These are phyloP conservation scores for Neurospora tetraspora DNA, from an alignment of 495 filamentous ascomycete species.

Conservation along the genomic window DNA sequence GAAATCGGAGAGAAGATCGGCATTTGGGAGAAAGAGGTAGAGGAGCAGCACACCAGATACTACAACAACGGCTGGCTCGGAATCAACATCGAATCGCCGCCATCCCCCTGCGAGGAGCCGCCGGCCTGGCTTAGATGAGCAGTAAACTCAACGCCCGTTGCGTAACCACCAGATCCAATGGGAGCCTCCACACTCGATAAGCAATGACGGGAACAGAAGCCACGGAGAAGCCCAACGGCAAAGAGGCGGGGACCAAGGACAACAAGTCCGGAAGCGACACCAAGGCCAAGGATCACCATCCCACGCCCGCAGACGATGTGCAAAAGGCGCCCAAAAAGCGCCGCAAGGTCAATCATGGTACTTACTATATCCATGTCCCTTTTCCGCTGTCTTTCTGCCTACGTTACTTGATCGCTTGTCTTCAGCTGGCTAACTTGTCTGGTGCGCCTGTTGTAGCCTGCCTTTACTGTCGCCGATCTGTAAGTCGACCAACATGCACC, in stretches of 20 bases:
- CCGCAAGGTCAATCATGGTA: slow-evolving; percentile 99
- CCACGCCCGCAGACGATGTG: slow-evolving; percentile 31
- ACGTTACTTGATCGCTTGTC: slow-evolving; percentile 16
- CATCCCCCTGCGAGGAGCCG: slow-evolving; percentile 37
- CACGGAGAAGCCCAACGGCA: slow-evolving; percentile 39
- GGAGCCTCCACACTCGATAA: slow-evolving; percentile 25
- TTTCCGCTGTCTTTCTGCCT: slow-evolving; percentile 9
- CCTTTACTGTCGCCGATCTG: slow-evolving; percentile 98
- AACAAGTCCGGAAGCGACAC: slow-evolving; percentile 36
- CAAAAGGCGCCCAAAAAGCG: slow-evolving; percentile 78
- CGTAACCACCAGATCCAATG: slow-evolving; percentile 43
- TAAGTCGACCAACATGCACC: slow-evolving; percentile 46
- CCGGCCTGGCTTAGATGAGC: slow-evolving; percentile 37
- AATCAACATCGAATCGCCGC: slow-evolving; percentile 23
- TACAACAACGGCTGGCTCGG: slow-evolving; percentile 12
- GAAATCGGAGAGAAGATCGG: neutral
- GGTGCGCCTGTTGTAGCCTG: slow-evolving; percentile 62
- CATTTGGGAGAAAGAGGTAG: neutral
- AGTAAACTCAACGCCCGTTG: slow-evolving; percentile 38
- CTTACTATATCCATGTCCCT: slow-evolving; percentile 22
- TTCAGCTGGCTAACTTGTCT: slow-evolving; percentile 33
- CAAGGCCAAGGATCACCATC: slow-evolving; percentile 35
- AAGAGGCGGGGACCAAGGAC: slow-evolving; percentile 35
- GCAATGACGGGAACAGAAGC: slow-evolving; percentile 30
- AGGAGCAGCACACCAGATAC: neutral